Evolutionary conservation across 768 basidiomycete species (phyloP).

Genomic region (Pleurotus giganteus): DNA sequence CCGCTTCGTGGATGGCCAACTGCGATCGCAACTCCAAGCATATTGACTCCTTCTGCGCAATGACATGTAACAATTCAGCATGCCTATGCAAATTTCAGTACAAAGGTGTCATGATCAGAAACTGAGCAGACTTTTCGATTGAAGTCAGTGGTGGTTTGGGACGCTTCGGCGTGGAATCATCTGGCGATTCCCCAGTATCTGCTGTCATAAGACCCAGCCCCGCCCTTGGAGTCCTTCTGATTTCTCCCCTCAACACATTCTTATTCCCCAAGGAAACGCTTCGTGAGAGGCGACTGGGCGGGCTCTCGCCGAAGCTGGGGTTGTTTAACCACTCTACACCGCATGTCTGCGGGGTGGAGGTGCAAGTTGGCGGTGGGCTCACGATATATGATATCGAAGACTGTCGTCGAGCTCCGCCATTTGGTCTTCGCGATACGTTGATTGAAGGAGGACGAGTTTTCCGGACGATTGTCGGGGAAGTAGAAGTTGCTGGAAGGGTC

Average conservation of each 20-base stretch:
- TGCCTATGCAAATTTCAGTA: slow-evolving; percentile 45
- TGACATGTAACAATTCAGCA: slow-evolving; percentile 76
- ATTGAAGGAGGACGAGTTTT: slow-evolving; percentile 6
- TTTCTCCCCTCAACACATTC: not conserved
- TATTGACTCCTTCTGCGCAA: slow-evolving; percentile 84
- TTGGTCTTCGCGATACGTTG: not conserved
- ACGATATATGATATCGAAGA: slow-evolving; percentile 9
- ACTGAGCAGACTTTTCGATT: not conserved
- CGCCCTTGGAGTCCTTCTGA: not conserved
- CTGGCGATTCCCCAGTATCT: not conserved
- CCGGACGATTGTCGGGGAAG: not conserved
- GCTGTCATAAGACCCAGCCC: not conserved
- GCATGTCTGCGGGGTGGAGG: not conserved
- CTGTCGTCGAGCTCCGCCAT: not conserved
- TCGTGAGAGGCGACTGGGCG: not conserved
- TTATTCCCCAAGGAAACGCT: not conserved
- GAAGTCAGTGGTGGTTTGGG: not conserved
- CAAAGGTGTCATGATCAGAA: not conserved
- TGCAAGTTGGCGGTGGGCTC: slow-evolving; percentile 1
- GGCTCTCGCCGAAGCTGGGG: too few species aligned
- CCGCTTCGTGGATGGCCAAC: slow-evolving; percentile 68
- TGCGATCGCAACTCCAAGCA: slow-evolving; percentile 80
- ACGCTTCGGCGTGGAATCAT: not conserved
- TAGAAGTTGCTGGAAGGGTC: not conserved
- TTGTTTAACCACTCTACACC: not conserved